A percentile compares a stretch with the other conserved stretches of the same genome.
Conservation (phyloP, 1,284 basidiomycete genomes). For the Ustilago cynodontis region DNA sequence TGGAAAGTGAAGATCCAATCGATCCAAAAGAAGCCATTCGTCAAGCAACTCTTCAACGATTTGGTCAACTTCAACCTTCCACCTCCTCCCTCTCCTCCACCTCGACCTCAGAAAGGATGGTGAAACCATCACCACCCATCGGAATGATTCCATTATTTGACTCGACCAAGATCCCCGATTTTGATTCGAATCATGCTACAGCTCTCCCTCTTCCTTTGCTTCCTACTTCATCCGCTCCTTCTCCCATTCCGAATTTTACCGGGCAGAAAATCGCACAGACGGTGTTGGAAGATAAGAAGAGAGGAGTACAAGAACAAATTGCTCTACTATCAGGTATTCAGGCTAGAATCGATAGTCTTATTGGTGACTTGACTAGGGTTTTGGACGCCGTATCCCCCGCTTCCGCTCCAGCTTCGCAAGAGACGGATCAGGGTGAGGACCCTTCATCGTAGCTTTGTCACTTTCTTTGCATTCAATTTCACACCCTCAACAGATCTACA, state of each 20-base stretch:
- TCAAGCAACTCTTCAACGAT: slow-evolving; percentile 37
- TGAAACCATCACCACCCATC: slow-evolving; percentile 6
- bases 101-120: neutral
- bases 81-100: neutral
- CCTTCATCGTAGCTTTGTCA: neutral
- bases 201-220: slow-evolving; percentile 48
- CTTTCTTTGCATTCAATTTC: slow-evolving; percentile 1
- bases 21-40: slow-evolving; percentile 50
- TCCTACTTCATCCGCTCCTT: neutral
- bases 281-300: slow-evolving; percentile 4
- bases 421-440: neutral
- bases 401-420: neutral
- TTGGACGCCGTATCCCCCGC: slow-evolving; percentile 13
- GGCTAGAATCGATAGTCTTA: slow-evolving; percentile 25
- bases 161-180: slow-evolving; percentile 50
- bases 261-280: neutral
- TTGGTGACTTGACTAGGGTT: slow-evolving; percentile 21
- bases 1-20: slow-evolving; percentile 14
- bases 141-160: slow-evolving; percentile 61
- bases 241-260: neutral
- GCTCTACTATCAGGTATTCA: slow-evolving; percentile 15
- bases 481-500: neutral
- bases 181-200: slow-evolving; percentile 51
- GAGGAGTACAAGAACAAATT: slow-evolving; percentile 20
- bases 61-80: slow-evolving; percentile 14